These are phyloP conservation scores for Lactarius deliciosus DNA, from an alignment of 768 basidiomycete genomes.

Conservation along the genomic window DNA sequence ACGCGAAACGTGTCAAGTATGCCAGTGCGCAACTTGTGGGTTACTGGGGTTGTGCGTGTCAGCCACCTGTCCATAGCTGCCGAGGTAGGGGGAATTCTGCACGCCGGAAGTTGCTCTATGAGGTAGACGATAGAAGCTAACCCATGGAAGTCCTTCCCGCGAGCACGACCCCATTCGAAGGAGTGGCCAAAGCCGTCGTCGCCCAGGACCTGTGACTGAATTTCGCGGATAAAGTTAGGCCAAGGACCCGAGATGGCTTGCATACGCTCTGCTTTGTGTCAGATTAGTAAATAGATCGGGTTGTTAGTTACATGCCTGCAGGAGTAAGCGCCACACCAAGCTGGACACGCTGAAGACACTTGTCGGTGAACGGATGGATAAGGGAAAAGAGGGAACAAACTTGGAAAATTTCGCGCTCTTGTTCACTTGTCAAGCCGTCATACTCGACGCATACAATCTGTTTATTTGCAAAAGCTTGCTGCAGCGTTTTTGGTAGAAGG, in stretches of 20 bases:
- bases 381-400: slow-evolving; percentile 38
- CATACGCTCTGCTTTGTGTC: slow-evolving; percentile 52
- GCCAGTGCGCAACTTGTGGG: slow-evolving; percentile 34
- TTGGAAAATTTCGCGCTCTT: slow-evolving; percentile 74
- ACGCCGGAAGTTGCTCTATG: slow-evolving; percentile 33
- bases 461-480: slow-evolving; percentile 64
- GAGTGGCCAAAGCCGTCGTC: slow-evolving; percentile 36
- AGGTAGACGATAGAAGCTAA: slow-evolving; percentile 36
- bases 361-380: slow-evolving; percentile 6
- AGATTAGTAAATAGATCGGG: slow-evolving; percentile 3
- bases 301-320: slow-evolving; percentile 44
- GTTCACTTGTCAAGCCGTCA: slow-evolving; percentile 44
- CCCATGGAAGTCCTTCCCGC: slow-evolving; percentile 41
- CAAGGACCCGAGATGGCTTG: slow-evolving; percentile 62
- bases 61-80: slow-evolving; percentile 36
- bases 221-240: slow-evolving; percentile 55
- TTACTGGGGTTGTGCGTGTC: slow-evolving; percentile 33
- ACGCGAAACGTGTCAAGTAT: slow-evolving; percentile 47
- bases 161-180: slow-evolving; percentile 40
- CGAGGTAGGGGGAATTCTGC: slow-evolving; percentile 26
- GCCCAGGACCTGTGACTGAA: slow-evolving; percentile 49
- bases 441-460: slow-evolving; percentile 79
- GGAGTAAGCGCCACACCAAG: slow-evolving; percentile 76
- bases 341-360: slow-evolving; percentile 59
- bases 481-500: slow-evolving; percentile 41